These are phyloP conservation scores for Acanthamoeba culbertsoni DNA, from an alignment of 208 protist species.

Conservation along the genomic window DNA sequence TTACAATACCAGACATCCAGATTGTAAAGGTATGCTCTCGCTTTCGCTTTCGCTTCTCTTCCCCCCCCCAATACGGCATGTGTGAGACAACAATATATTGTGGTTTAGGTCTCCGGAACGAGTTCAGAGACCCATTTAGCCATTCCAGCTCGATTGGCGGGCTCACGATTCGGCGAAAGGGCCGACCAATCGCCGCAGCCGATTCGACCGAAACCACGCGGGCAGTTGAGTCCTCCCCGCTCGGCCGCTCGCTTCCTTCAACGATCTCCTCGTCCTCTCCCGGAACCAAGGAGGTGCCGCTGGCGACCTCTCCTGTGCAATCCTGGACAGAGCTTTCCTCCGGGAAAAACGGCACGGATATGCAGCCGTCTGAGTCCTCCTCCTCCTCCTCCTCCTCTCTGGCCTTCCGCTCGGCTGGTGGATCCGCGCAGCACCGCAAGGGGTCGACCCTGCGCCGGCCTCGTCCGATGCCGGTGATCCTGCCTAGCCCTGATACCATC, in stretches of 20 bases:
- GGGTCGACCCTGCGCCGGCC: not conserved
- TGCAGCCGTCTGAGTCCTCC: not conserved
- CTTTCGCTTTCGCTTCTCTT: not conserved
- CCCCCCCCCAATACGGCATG: no score
- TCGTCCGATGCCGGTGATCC: not conserved
- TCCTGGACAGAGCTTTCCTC: no score
- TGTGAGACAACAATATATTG: not conserved
- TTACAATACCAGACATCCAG: not conserved
- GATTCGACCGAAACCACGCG: not conserved
- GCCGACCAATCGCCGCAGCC: not conserved
- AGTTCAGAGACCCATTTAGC: not conserved
- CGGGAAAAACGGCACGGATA: no score
- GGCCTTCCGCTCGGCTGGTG: not conserved
- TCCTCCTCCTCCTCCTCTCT: not conserved
- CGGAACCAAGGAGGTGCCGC: no score
- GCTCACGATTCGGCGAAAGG: not conserved
- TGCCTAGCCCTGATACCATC: not conserved
- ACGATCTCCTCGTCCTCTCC: not conserved
- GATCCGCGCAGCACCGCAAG: not conserved
- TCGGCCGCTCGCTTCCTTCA: not conserved
- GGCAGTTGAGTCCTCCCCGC: not conserved
- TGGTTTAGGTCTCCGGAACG: not conserved
- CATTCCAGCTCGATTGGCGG: not conserved
- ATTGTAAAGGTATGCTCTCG: slow-evolving; percentile 41
- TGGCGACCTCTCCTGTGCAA: not conserved